Evolutionary conservation across 176 grass and related monocot species (phyloP).

Genomic region (Carex parvula): DNA sequence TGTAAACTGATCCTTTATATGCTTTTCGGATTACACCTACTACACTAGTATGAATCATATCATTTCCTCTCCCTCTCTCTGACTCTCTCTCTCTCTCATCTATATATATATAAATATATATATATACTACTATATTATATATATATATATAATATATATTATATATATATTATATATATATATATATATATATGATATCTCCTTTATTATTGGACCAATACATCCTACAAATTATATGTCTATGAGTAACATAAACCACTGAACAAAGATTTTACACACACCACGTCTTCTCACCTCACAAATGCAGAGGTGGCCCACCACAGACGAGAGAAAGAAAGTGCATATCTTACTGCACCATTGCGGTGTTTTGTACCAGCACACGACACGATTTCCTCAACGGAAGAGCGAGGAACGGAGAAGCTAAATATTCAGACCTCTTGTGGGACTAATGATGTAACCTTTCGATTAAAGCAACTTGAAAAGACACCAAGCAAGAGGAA

Average conservation of each 20-base stretch:
- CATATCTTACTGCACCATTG: not conserved
- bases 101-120: too few species aligned
- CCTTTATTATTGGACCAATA: not conserved
- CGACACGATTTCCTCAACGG: not conserved
- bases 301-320: conserved; percentile 7
- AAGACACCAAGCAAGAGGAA: not conserved
- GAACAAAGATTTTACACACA: not conserved
- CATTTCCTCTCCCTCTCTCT: too few species aligned
- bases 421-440: not conserved
- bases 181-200: too few species aligned
- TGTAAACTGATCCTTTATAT: not conserved
- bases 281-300: not conserved
- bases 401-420: not conserved
- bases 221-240: not conserved
- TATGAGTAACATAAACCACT: not conserved
- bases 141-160: too few species aligned
- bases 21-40: not conserved
- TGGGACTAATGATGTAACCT: not conserved
- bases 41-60: not conserved
- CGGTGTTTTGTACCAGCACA: not conserved
- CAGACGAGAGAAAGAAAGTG: not conserved
- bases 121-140: too few species aligned
- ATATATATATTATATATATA: too few species aligned
- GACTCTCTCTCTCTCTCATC: too few species aligned
- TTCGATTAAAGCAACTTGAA: not conserved